These are phyloP conservation scores for Stachybotrys echinatus DNA, from an alignment of 2,329 filamentous ascomycete genomes.

Conservation along the genomic window DNA sequence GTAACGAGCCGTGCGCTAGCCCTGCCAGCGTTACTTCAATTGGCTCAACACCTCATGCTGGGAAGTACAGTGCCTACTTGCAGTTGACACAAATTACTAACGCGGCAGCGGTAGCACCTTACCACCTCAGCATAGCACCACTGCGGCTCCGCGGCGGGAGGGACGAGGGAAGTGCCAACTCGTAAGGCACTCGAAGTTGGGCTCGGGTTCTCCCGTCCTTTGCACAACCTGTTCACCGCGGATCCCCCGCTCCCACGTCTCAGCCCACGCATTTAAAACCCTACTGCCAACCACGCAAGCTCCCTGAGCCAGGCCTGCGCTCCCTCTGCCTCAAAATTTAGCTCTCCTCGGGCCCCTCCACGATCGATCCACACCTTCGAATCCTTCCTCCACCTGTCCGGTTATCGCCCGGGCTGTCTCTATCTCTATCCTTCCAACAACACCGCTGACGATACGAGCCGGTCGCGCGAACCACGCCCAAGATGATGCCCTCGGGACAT, in stretches of 20 bases:
- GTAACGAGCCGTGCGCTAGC: too few relatives aligned
- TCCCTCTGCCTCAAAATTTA: neutral
- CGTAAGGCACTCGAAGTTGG: neutral
- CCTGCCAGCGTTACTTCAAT: too few relatives aligned
- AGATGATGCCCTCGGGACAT: conserved; percentile 59
- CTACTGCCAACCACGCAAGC: too few relatives aligned
- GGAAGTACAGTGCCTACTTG: too few relatives aligned
- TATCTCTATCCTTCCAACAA: neutral
- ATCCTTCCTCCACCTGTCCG: neutral
- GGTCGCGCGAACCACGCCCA: conserved; percentile 13
- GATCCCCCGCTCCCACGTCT: too few relatives aligned
- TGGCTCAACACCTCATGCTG: too few relatives aligned
- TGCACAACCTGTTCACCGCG: too few relatives aligned
- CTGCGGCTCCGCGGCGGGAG: neutral
- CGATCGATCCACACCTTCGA: too few relatives aligned
- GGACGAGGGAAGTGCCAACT: too few relatives aligned
- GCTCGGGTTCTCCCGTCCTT: too few relatives aligned
- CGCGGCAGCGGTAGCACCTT: neutral
- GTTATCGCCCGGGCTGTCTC: neutral
- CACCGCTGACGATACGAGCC: neutral
- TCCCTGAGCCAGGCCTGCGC: neutral
- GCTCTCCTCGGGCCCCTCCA: too few relatives aligned
- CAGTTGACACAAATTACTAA: neutral
- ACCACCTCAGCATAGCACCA: neutral
- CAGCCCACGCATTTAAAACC: too few relatives aligned